Evolutionary conservation across 2,329 filamentous ascomycete genomes (phyloP).

Genomic region (Tolypocladium ophioglossoides): DNA sequence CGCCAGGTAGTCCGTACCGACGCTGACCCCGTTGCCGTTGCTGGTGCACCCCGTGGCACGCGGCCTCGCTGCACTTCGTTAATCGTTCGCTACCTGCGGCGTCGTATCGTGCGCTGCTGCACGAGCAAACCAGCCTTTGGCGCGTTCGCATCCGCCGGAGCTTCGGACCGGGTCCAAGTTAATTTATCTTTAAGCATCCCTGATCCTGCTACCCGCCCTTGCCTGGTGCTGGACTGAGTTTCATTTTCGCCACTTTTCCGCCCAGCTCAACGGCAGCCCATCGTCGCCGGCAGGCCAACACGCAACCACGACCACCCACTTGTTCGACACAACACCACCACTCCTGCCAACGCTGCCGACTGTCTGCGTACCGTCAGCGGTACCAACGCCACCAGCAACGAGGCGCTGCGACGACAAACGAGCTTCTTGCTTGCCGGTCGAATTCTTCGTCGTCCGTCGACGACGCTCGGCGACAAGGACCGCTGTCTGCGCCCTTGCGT

Average conservation of each 20-base stretch:
- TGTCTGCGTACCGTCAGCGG: too few species aligned
- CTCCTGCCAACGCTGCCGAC: not conserved
- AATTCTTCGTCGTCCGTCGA: not conserved
- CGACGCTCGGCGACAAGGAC: not conserved
- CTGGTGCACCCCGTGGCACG: not conserved
- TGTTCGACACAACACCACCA: not conserved
- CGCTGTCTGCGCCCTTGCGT: not conserved
- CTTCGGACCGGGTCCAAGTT: not conserved
- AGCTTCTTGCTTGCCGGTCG: not conserved
- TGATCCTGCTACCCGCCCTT: constrained; percentile 3
- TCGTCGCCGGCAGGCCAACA: too few species aligned
- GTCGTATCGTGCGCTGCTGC: not conserved
- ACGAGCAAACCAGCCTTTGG: not conserved
- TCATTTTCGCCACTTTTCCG: constrained; percentile 5
- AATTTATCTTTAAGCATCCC: constrained; percentile 2
- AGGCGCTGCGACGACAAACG: not conserved
- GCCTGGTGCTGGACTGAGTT: constrained; percentile 1
- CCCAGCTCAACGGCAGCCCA: not conserved
- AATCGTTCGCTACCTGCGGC: not conserved
- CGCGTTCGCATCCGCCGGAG: not conserved
- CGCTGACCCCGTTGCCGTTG: not conserved
- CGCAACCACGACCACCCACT: not conserved
- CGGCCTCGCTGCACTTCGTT: not conserved
- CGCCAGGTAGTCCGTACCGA: constrained; percentile 1
- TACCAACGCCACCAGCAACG: not conserved